Evolutionary conservation across 2,329 filamentous ascomycete genomes (phyloP).

Genomic region (Ascosphaera apis): DNA sequence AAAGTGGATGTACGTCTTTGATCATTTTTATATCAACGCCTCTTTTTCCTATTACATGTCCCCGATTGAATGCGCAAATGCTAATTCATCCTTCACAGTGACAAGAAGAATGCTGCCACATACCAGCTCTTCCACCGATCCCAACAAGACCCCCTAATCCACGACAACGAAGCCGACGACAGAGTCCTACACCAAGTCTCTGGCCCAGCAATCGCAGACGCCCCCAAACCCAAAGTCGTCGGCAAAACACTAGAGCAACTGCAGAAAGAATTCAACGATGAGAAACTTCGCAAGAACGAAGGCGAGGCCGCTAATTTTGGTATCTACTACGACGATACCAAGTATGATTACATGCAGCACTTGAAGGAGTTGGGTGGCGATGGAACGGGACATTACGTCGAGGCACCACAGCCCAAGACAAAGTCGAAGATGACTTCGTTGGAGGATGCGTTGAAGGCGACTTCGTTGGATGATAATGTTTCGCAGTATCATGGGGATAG

Average conservation of each 20-base stretch:
- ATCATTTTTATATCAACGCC: neutral
- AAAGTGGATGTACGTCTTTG: neutral
- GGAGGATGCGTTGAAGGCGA: constrained; percentile 54
- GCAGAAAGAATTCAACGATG: constrained; percentile 45
- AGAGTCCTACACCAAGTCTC: constrained; percentile 63
- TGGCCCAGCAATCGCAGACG: constrained; percentile 12
- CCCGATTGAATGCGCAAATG: neutral
- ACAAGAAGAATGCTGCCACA: constrained; percentile 7
- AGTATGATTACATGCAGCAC: constrained; percentile 99
- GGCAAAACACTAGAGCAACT: constrained; percentile 42
- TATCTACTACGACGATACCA: constrained; percentile 80
- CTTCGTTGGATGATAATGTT: constrained; percentile 17
- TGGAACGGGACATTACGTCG: constrained; percentile 63
- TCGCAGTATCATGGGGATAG: constrained; percentile 7
- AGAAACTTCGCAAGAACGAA: constrained; percentile 59
- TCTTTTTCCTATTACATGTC: neutral
- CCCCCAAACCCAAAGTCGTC: constrained; percentile 12
- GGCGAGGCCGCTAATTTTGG: constrained; percentile 89
- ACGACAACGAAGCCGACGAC: constrained; percentile 68
- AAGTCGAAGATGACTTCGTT: constrained; percentile 54
- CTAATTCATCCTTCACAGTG: constrained; percentile 1
- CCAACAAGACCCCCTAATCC: constrained; percentile 90
- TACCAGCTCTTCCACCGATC: constrained; percentile 32
- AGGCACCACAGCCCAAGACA: constrained; percentile 29
- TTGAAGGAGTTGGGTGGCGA: constrained; percentile 61